Evolutionary conservation across 768 basidiomycete species (phyloP).

Genomic region (Pholiota molesta): DNA sequence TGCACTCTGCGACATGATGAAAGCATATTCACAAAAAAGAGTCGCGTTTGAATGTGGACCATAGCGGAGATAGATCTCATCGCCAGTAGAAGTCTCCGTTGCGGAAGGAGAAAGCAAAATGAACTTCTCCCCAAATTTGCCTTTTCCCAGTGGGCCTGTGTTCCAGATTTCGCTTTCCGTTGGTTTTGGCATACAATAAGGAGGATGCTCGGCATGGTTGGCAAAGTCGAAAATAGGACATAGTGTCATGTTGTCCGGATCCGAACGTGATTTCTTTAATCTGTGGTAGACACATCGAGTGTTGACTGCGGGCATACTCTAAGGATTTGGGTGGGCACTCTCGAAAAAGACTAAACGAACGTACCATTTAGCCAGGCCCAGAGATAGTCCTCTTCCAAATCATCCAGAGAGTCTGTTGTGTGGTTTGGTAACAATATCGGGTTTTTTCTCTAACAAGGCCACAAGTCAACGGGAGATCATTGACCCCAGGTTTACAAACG

Average conservation of each 20-base stretch:
- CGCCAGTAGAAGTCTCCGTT: slow-evolving; percentile 42
- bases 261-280: slow-evolving; percentile 46
- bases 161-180: slow-evolving; percentile 40
- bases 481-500: slow-evolving; percentile 26
- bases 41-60: slow-evolving; percentile 78
- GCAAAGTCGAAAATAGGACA: slow-evolving; percentile 92
- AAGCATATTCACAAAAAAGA: slow-evolving; percentile 91
- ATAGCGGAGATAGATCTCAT: slow-evolving; percentile 80
- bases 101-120: slow-evolving; percentile 52
- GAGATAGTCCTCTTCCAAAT: slow-evolving; percentile 52
- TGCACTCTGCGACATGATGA: slow-evolving; percentile 49
- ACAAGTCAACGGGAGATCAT: slow-evolving; percentile 5
- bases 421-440: slow-evolving; percentile 3
- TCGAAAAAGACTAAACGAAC: slow-evolving; percentile 19
- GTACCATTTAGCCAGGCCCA: slow-evolving; percentile 95
- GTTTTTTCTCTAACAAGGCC: slow-evolving; percentile 17
- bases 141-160: slow-evolving; percentile 32
- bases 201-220: slow-evolving; percentile 61
- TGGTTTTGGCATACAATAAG: slow-evolving; percentile 46
- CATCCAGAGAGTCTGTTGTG: slow-evolving; percentile 8
- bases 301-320: slow-evolving; percentile 76
- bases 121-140: slow-evolving; percentile 46
- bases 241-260: slow-evolving; percentile 81
- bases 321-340: slow-evolving; percentile 1
- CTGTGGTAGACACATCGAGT: slow-evolving; percentile 87